Base-by-base conservation (phyloP, 176 grass and related monocot species). In the Juncus inflexus region DNA sequence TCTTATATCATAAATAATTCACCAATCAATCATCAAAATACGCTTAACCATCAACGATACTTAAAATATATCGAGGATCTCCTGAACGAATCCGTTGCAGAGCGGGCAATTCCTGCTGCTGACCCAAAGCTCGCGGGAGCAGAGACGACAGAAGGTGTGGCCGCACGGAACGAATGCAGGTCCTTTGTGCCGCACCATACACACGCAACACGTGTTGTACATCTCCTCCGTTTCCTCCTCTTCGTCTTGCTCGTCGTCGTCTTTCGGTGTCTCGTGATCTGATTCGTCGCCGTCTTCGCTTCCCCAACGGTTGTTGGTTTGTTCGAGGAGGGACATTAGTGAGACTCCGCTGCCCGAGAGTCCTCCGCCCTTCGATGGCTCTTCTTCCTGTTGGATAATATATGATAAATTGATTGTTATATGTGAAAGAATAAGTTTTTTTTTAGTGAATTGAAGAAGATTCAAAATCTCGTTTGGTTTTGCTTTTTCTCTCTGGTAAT, bases 71-170 rank as follows among this genome's bases (percentile, higher is more conserved):
- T 87, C 81, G 52, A 91, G 84, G 62, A 91, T 82, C 52, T 94
- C 89, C 36, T 84, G 81, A 77, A 88, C 87, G 78, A 94, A 88
- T 2, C 81, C 89, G 28, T 94, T 94, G 75, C 89, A 94, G 67
- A 94, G 89, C 0, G 85, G 85, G 76, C 89, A 94, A 71, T 82
- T 88, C 49, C 75, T 78, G 72, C 89, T 75, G 78, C 76, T 78
- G 71, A 80, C 84, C 85, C 84, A 80, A 58, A 94, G 89, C 63
- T 94, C 89, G 42, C 89, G 76, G 0, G 85, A 94, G 79, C 85
- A 88, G 19, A 83, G 81, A 58, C 89, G 84, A 76, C 89, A 88
- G 79, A 94, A 94, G 67, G 89, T 88, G 79, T 94, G 89, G 54
- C 89, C 89, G 67, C 89, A 94, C 3, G 90, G 90, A 58, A 94